Base-by-base conservation (phyloP, 768 basidiomycete species). In the Amanita pallidorosea region DNA sequence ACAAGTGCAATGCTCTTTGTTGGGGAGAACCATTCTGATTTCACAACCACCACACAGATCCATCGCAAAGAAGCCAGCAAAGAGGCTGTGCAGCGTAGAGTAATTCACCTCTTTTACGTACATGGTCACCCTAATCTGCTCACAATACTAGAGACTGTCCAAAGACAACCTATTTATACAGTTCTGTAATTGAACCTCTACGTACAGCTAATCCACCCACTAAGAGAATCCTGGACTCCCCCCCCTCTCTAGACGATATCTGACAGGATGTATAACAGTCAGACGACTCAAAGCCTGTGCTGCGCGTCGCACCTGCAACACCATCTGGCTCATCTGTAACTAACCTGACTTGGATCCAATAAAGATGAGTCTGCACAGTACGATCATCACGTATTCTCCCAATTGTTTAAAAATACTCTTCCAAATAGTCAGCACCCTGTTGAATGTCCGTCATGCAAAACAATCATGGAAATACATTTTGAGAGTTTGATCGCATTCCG, bases 1-100 rank as follows among this genome's bases (percentile, higher is more conserved):
- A 61, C 4, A 71, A 64, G 8, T 68, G 67, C 54, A 71, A 71
- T 7, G 60, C 56, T 53, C 57, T 47, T 47, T 23, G 34, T 47
- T 20, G 46, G 46, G 17, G 46, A 47, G 15, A 47, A 36, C 46
- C 46, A 13, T 47, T 47, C 46, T 7, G 46, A 47, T 47, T 47
- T 47, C 18, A 47, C 46, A 36, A 46, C n/a, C 18, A 20, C 33
- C 17, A 47, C 46, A 47, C 46, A 18, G 46, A 47, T 47, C 46
- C 33, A 23, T 47, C 18, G 22, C 46, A n/a, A 35, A 5, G 12
- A 35, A 35, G 34, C 25, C 6, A 25, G 25, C 25, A 6, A 25
- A 25, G 25, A 25, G 25, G 25, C 25, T 25, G 25, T 25, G 25
- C 22, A 23, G 22, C 22, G 25, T 25, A 25, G 25, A 25, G 25